Base-by-base conservation (phyloP, 2,329 filamentous ascomycete genomes). In the Penicillium corylophilum region DNA sequence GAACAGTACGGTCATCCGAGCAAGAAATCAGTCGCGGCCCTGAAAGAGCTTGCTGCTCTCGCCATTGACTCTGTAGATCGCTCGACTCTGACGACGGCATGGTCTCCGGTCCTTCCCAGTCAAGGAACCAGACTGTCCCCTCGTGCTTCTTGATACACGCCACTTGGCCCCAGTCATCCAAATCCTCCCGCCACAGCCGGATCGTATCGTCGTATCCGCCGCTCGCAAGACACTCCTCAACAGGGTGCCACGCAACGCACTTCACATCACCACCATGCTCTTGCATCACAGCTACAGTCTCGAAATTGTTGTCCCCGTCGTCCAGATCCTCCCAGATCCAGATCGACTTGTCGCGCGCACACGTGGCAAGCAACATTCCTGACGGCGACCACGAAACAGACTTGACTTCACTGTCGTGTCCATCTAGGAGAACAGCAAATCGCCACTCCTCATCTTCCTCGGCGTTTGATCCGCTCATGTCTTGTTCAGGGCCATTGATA, bases 251-350 rank as follows among this genome's bases (percentile, higher is more conserved):
- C 2, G 86, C 84, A 1, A 99, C 89, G 58, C 86, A 90, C 71
- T 99, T 99, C 60, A 99, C 92, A 73, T 99, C 94, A 20, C 89
- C 92, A 42, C 92, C 88, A 70, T 99, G 94, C 74, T 97, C 94
- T 72, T 89, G 90, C 65, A 97, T 80, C 47, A 97, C 93, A 0
- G 93, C 94, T 15, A 97, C 86, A 1, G 94, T 97, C 79, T 99
- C 94, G 77, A 92, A 97, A 69, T 97, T 94, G 70, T 96, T 93
- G 49, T 95, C 92, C 15, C 87, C 88, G 60, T 89, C 87, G 49
- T 77, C 75, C 48, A 96, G 82, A 70, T 97, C 94, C 73, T 99
- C 94, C 94, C 94, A 99, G 63, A 99, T 90, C 94, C 94, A 99
- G 16, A 97, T 90, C 15, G 84, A 88, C 76, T 97, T 97, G 71